Conservation (phyloP, 768 basidiomycete genomes). For the Auricularia heimuer region DNA sequence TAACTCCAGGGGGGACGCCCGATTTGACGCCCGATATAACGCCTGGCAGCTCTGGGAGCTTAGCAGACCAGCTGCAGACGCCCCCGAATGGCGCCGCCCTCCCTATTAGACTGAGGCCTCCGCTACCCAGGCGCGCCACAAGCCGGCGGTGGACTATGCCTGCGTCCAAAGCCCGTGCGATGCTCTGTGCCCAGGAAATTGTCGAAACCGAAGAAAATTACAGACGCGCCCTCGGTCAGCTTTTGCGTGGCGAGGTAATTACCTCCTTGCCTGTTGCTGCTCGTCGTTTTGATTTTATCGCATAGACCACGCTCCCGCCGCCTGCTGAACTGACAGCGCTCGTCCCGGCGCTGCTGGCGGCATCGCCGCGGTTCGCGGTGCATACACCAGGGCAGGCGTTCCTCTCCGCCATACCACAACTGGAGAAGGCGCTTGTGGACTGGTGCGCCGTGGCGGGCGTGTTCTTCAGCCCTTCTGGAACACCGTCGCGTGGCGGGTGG, state of each 20-base stretch:
- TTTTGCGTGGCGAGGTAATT: not conserved
- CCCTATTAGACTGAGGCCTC: not conserved
- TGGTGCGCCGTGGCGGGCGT: slow-evolving; percentile 45
- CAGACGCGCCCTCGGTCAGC: not conserved
- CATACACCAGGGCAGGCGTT: slow-evolving; percentile 28
- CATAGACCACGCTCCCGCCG: not conserved
- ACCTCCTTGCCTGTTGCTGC: too few relatives aligned
- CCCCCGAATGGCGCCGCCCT: not conserved
- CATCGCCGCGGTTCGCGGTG: not conserved
- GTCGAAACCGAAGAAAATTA: not conserved
- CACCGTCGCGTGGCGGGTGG: too few relatives aligned
- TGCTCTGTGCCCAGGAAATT: not conserved
- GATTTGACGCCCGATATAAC: not conserved
- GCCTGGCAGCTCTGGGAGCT: too few relatives aligned
- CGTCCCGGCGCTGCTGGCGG: not conserved
- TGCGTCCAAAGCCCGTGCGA: not conserved
- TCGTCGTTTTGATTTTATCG: too few relatives aligned
- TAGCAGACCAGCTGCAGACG: not conserved
- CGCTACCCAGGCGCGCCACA: not conserved
- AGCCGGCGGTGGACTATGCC: not conserved
- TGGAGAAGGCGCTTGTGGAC: slow-evolving; percentile 46
- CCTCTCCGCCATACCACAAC: slow-evolving; percentile 38
- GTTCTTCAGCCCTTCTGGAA: slow-evolving; percentile 21
- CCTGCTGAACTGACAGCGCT: not conserved
- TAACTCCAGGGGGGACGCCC: not conserved